phyloP scores from a whole-genome alignment of 306 rosid genomes.

The Gastrolobium bilobum region DNA sequence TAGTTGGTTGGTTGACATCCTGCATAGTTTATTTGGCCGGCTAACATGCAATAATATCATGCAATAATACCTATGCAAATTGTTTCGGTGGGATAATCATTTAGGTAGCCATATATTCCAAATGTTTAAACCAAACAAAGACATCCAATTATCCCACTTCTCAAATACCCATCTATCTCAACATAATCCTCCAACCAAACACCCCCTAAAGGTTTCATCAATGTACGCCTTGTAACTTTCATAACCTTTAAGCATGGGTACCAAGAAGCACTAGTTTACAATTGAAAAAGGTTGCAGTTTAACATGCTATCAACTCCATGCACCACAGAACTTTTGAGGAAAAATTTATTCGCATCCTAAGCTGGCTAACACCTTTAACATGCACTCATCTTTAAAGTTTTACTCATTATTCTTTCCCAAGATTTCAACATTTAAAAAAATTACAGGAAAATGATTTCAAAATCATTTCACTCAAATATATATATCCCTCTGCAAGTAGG shows the following conservation, averaged over 20 bases:
- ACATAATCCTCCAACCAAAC: no score
- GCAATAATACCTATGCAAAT: no score
- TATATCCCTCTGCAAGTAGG: conserved; percentile 33
- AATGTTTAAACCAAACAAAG: no score
- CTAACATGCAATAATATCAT: no score
- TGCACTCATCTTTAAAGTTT: conserved; percentile 14
- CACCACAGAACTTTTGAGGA: neutral
- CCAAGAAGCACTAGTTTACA: conserved; percentile 29
- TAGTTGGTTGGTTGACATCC: no score
- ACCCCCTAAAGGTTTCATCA: conserved; percentile 2
- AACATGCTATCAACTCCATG: conserved; percentile 35
- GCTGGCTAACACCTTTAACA: neutral
- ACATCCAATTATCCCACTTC: no score
- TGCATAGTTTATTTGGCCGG: no score
- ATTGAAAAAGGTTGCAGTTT: conserved; percentile 33
- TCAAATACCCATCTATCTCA: no score
- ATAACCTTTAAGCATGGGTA: conserved; percentile 11
- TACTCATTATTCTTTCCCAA: conserved; percentile 18
- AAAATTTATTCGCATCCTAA: conserved; percentile 18
- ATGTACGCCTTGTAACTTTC: conserved; percentile 1
- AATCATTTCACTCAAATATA: conserved; percentile 20
- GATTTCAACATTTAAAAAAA: conserved; percentile 38
- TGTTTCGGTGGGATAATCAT: no score
- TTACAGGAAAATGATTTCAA: conserved; percentile 18
- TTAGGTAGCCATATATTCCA: no score